These are phyloP conservation scores for Fusarium dimerum DNA, from an alignment of 2,329 filamentous ascomycete species.

Conservation along the genomic window DNA sequence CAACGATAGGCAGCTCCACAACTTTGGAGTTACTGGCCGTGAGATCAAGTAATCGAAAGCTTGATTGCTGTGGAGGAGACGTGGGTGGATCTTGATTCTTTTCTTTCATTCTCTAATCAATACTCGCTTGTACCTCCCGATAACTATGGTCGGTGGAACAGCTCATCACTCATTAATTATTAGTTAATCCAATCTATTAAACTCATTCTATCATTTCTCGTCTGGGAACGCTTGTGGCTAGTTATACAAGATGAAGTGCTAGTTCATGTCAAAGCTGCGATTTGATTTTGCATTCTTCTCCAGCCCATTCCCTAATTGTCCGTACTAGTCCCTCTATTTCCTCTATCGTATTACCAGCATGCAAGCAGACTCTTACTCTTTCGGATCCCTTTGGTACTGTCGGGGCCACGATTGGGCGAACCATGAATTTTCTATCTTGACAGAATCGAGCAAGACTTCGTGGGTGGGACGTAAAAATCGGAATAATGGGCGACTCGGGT, in stretches of 20 bases:
- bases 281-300: background rate
- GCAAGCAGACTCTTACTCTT: slow-evolving; percentile 66
- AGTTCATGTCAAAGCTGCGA: no score
- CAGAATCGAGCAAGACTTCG: slow-evolving; percentile 60
- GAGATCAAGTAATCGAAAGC: background rate
- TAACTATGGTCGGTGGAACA: no score
- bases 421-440: slow-evolving; percentile 58
- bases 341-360: slow-evolving; percentile 62
- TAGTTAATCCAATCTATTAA: no score
- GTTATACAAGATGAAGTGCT: no score
- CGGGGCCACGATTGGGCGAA: slow-evolving; percentile 67
- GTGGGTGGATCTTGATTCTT: no score
- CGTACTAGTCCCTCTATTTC: slow-evolving; percentile 57
- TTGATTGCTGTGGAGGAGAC: no score
- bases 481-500: slow-evolving; percentile 64
- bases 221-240: no score
- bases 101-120: no score
- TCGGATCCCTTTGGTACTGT: slow-evolving; percentile 66
- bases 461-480: slow-evolving; percentile 59
- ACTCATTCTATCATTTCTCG: no score
- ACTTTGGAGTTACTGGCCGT: slow-evolving; percentile 8
- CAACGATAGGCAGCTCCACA: slow-evolving; percentile 9
- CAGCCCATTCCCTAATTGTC: slow-evolving; percentile 50
- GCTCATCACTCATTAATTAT: no score
- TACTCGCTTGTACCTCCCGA: no score